Evolutionary conservation across 164 flowering plant genomes (phyloP), one percentile per base, ranked within the genome.

Genomic region (Piper longum): DNA sequence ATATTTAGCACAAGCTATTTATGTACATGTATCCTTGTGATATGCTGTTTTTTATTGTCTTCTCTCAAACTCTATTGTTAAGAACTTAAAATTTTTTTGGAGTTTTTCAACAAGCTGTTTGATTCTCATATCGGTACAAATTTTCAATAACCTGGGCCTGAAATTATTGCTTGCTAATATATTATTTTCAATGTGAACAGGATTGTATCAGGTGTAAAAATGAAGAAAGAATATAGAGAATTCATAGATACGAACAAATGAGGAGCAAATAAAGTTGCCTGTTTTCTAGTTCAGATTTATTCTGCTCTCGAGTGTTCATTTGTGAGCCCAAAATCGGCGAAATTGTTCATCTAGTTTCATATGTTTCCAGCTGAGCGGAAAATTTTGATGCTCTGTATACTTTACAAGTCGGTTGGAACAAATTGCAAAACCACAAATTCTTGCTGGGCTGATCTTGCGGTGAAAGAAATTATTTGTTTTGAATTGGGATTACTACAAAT

Each of bases 171-270:
- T 56, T 56, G 19, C 62, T 65, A 39, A 57, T 60, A 41, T 19
- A 57, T 65, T 55, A 60, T 43, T 43, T 59, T 42, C 59, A 40
- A 16, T n/a, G 63, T 69, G 19, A 82, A 82, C 90, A 93, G 98
- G 89, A 82, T 75, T 64, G 83, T 93, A 54, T 67, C 98, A 3
- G 98, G 98, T 54, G 98, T 93, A 64, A 93, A 93, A 78, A 93
- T 93, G 98, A 93, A 93, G 86, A 84, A 78, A 73, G 97, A 89
- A 76, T 93, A 93, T 86, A 80, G 79, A 76, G 97, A 93, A 64
- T 81, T 93, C 61, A 86, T 93, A 43, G 85, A 78, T 67, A 64
- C 86, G 63, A 86, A 88, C 66, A 92, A 86, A 73, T 92, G 79
- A 91, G 73, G 51, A 44, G n/a, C 5, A 39, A 16, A 11, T 26